Conservation (phyloP, 2,329 filamentous ascomycete species). For the Hypoxylon sp. region DNA sequence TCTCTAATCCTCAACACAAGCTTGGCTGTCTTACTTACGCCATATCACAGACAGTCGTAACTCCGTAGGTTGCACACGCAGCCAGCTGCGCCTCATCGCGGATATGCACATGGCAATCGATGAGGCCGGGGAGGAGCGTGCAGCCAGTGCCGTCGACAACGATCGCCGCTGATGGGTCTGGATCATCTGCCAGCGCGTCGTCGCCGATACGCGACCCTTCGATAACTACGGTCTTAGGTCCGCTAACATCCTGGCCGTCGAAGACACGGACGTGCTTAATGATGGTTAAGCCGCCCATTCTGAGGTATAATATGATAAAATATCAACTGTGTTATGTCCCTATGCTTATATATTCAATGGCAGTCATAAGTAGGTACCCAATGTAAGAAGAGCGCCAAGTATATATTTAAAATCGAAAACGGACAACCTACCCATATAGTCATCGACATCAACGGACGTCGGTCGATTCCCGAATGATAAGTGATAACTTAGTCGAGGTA, state of each 20-base stretch:
- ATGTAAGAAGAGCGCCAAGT: too few relatives aligned
- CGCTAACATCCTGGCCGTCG: constrained; percentile 41
- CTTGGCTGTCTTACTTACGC: constrained; percentile 28
- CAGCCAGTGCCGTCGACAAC: constrained; percentile 47
- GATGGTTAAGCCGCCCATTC: constrained; percentile 38
- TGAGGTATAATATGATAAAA: background rate
- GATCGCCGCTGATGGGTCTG: constrained; percentile 17
- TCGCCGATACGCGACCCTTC: constrained; percentile 39
- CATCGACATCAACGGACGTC: too few relatives aligned
- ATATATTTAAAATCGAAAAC: too few relatives aligned
- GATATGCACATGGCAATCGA: constrained; percentile 50
- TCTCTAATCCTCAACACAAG: background rate
- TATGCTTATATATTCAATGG: background rate
- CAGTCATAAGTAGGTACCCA: background rate
- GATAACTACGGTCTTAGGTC: constrained; percentile 44
- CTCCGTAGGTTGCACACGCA: constrained; percentile 41
- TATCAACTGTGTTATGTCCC: background rate
- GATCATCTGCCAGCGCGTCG: constrained; percentile 26
- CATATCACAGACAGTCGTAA: constrained; percentile 48
- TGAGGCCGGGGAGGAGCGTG: constrained; percentile 48
- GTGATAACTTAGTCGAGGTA: too few relatives aligned
- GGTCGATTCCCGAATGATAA: too few relatives aligned
- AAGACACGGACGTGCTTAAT: constrained; percentile 48
- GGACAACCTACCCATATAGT: too few relatives aligned
- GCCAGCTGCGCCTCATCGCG: constrained; percentile 39